Evolutionary conservation across 1,139 yeast species (phyloP).

Genomic region (Debaryomycetaceae sp.): DNA sequence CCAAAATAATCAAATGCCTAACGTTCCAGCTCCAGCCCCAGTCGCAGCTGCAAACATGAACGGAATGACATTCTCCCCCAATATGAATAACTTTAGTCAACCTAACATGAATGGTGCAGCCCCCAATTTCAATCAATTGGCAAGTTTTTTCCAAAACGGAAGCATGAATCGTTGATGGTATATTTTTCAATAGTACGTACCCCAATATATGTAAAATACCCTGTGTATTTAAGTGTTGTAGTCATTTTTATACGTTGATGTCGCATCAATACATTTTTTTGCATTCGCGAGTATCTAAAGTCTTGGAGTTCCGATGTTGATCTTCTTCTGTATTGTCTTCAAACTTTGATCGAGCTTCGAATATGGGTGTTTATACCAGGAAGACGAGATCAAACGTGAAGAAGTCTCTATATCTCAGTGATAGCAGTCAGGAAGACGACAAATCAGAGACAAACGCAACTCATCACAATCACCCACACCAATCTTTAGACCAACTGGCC

Average conservation of each 20-base stretch:
- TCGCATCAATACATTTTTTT: no score
- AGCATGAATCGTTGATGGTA: slow-evolving; percentile 7
- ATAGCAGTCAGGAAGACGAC: slow-evolving; percentile 1
- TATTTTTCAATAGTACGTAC: neutral
- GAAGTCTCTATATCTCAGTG: neutral
- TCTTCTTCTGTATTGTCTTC: no score
- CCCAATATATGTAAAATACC: no score
- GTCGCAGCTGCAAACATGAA: slow-evolving; percentile 10
- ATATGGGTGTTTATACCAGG: neutral
- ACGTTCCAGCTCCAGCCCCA: slow-evolving; percentile 11
- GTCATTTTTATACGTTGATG: no score
- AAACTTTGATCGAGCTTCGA: no score
- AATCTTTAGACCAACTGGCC: slow-evolving; percentile 1
- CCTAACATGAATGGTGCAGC: slow-evolving; percentile 14
- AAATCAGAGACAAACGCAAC: slow-evolving; percentile 2
- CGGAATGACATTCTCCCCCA: slow-evolving; percentile 14
- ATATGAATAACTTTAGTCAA: slow-evolving; percentile 1
- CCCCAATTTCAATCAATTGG: slow-evolving; percentile 21
- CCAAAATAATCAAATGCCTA: slow-evolving; percentile 8
- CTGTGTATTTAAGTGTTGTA: no score
- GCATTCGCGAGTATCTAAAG: no score
- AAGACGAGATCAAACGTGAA: neutral
- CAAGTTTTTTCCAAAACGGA: slow-evolving; percentile 32
- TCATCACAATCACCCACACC: neutral
- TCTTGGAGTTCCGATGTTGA: no score